phyloP scores from a whole-genome alignment of 805 yeast species.

The Ogataea allantospora region DNA sequence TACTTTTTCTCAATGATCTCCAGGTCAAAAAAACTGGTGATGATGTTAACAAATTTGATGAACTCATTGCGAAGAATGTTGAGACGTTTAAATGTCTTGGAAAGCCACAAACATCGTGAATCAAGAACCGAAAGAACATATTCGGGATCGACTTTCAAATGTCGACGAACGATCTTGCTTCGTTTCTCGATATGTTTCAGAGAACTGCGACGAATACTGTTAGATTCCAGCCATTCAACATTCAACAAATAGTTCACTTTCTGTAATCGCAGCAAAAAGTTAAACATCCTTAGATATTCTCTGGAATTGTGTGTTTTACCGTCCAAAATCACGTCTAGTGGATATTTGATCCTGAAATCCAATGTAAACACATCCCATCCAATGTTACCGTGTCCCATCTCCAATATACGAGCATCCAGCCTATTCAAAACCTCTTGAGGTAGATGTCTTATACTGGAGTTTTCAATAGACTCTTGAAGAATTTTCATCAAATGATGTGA shows the following conservation, averaged over 20 bases:
- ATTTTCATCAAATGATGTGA: slow-evolving; percentile 64
- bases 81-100: slow-evolving; percentile 30
- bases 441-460: slow-evolving; percentile 47
- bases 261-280: slow-evolving; percentile 77
- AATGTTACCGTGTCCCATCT: slow-evolving; percentile 62
- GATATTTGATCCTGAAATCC: slow-evolving; percentile 60
- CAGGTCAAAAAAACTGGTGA: slow-evolving; percentile 42
- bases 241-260: slow-evolving; percentile 56
- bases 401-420: slow-evolving; percentile 81
- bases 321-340: slow-evolving; percentile 56
- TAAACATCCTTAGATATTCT: slow-evolving; percentile 77
- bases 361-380: slow-evolving; percentile 95
- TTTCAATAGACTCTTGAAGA: slow-evolving; percentile 60
- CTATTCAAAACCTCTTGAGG: slow-evolving; percentile 44
- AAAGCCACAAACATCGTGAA: slow-evolving; percentile 22
- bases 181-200: slow-evolving; percentile 17
- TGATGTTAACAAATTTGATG: slow-evolving; percentile 40
- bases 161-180: slow-evolving; percentile 14
- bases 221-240: slow-evolving; percentile 44
- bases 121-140: slow-evolving; percentile 15
- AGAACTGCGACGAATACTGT: slow-evolving; percentile 31
- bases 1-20: slow-evolving; percentile 46
- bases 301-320: slow-evolving; percentile 42
- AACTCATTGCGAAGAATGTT: slow-evolving; percentile 40
- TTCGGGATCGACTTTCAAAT: slow-evolving; percentile 7